Evolutionary conservation across 83 land plant species (phyloP).

Genomic region (Diphasiastrum complanatum): DNA sequence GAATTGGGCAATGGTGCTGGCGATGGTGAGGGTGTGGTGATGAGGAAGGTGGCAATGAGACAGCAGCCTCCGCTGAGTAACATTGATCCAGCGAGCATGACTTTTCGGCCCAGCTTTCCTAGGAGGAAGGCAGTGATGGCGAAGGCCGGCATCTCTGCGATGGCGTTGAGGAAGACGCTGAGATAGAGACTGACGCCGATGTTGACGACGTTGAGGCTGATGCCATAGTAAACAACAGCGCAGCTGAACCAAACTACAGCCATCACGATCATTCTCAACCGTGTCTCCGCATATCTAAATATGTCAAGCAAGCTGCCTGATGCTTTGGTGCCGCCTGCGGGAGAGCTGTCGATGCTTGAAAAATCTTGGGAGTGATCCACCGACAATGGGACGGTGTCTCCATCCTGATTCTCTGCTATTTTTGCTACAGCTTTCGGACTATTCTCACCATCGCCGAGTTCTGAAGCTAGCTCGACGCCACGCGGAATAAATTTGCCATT

Average conservation of each 20-base stretch:
- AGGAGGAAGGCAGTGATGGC: slow-evolving; percentile 45
- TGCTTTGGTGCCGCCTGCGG: slow-evolving; percentile 6
- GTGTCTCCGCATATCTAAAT: slow-evolving; percentile 26
- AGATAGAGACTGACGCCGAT: slow-evolving; percentile 54
- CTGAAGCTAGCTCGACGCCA: slow-evolving; percentile 33
- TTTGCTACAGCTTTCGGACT: too few species aligned
- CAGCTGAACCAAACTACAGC: slow-evolving; percentile 46
- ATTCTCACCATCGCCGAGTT: slow-evolving; percentile 7
- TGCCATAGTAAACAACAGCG: slow-evolving; percentile 62
- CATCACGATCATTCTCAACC: slow-evolving; percentile 43
- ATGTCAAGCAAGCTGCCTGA: slow-evolving; percentile 45
- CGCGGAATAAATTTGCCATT: slow-evolving; percentile 42
- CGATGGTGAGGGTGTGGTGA: too few species aligned
- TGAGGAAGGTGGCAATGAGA: too few species aligned
- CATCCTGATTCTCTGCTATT: background rate
- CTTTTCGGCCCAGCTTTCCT: slow-evolving; percentile 41
- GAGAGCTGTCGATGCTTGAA: background rate
- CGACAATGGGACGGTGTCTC: background rate
- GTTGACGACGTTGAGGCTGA: slow-evolving; percentile 72
- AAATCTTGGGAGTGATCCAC: background rate
- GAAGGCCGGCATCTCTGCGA: slow-evolving; percentile 60
- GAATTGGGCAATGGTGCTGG: too few species aligned
- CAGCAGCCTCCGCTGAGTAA: slow-evolving; percentile 29
- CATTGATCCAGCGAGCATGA: slow-evolving; percentile 40
- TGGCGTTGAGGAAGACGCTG: slow-evolving; percentile 49